Conservation (phyloP, 805 yeast genomes). For the Yarrowia bubula region DNA sequence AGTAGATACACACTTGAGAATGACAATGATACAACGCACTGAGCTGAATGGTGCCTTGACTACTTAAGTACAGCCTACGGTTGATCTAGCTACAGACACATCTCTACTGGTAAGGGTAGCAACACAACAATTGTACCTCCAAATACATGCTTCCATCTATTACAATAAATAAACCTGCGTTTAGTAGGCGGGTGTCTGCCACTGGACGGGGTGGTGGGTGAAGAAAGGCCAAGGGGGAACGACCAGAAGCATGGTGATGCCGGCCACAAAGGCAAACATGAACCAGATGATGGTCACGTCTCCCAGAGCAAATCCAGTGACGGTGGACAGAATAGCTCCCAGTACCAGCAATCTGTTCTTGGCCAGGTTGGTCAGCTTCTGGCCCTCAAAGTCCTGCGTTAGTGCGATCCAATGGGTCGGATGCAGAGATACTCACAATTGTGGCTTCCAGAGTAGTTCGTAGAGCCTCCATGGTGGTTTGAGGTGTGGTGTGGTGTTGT, state of each 20-base stretch:
- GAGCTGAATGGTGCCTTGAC: too few relatives aligned
- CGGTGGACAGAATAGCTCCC: slow-evolving; percentile 14
- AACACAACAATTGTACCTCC: too few relatives aligned
- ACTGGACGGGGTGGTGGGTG: slow-evolving; percentile 23
- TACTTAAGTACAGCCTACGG: too few relatives aligned
- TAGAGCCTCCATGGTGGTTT: slow-evolving; percentile 2
- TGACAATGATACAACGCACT: too few relatives aligned
- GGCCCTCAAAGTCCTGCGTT: slow-evolving; percentile 26
- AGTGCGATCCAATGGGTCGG: not conserved
- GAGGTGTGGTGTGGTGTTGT: not conserved
- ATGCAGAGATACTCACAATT: not conserved
- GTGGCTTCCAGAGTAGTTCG: slow-evolving; percentile 27
- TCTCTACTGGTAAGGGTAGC: too few relatives aligned
- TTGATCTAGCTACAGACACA: not conserved
- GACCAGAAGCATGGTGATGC: slow-evolving; percentile 9
- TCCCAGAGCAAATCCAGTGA: slow-evolving; percentile 13
- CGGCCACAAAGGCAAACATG: slow-evolving; percentile 22
- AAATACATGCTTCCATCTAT: not conserved
- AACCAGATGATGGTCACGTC: slow-evolving; percentile 23
- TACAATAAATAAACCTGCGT: not conserved
- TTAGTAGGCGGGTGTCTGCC: slow-evolving; percentile 24
- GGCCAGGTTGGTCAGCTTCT: slow-evolving; percentile 18
- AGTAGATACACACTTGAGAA: too few relatives aligned
- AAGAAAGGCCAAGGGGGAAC: slow-evolving; percentile 25
- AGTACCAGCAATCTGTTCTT: slow-evolving; percentile 4